phyloP scores from a whole-genome alignment of 352 stramenopile species.

The Pythium rishiriense region DNA sequence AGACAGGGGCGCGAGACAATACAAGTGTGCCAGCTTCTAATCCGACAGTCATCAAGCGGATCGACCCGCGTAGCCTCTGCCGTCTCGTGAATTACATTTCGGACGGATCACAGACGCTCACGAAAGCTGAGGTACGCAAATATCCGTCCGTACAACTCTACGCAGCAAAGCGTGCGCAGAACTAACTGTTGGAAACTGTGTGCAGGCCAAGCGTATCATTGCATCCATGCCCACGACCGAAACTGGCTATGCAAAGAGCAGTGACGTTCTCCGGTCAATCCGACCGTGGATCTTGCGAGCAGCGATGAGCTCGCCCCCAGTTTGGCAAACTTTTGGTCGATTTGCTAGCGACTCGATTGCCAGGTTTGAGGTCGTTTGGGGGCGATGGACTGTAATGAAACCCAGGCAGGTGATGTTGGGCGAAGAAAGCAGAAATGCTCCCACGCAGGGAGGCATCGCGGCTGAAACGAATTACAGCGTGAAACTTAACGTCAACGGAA shows the following conservation, averaged over 20 bases:
- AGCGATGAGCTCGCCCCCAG: constrained; percentile 30
- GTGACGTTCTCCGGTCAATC: constrained; percentile 52
- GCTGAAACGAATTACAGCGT: constrained; percentile 15
- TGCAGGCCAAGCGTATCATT: constrained; percentile 40
- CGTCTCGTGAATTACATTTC: constrained; percentile 43
- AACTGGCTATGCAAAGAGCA: constrained; percentile 46
- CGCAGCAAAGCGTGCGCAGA: not conserved
- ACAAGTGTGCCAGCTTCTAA: not conserved
- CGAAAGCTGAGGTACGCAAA: constrained; percentile 31
- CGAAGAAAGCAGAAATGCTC: not conserved
- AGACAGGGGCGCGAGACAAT: not conserved
- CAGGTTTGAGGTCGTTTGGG: not conserved
- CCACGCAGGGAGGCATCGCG: not conserved
- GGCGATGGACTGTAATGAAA: not conserved
- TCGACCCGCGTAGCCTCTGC: constrained; percentile 43
- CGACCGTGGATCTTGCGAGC: constrained; percentile 37
- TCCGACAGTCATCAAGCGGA: constrained; percentile 34
- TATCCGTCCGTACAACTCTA: not conserved
- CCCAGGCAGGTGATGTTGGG: not conserved
- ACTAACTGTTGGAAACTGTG: not conserved
- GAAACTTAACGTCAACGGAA: constrained; percentile 1
- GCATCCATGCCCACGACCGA: constrained; percentile 37
- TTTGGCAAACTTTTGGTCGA: constrained; percentile 41
- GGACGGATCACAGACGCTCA: constrained; percentile 38
- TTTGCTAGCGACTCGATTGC: not conserved